A percentile compares a stretch with the other conserved stretches of the same genome.
These are phyloP conservation scores for Phaeosphaeriaceae sp. DNA, from an alignment of 2,329 filamentous ascomycete genomes.

Conservation along the genomic window DNA sequence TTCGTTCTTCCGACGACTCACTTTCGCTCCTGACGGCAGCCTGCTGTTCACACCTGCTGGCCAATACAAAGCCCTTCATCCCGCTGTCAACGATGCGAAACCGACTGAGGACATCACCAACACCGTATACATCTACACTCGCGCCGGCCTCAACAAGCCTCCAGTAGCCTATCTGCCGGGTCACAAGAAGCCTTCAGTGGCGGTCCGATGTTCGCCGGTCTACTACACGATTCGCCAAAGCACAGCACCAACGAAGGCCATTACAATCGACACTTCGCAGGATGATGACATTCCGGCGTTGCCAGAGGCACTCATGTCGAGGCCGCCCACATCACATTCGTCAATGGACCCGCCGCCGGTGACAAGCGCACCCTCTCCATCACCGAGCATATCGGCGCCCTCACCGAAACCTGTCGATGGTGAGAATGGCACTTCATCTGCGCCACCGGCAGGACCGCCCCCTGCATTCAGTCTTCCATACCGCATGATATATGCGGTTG, in stretches of 20 bases:
- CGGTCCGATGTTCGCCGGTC: constrained; percentile 90
- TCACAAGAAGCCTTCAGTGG: constrained; percentile 97
- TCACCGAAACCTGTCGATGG: constrained; percentile 61
- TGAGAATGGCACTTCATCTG: constrained; percentile 63
- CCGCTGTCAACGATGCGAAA: constrained; percentile 73
- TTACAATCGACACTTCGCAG: constrained; percentile 90
- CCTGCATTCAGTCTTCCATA: constrained; percentile 87
- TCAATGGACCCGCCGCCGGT: constrained; percentile 85
- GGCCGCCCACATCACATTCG: constrained; percentile 66
- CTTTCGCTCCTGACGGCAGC: constrained; percentile 95
- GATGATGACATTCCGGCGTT: constrained; percentile 85
- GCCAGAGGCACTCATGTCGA: constrained; percentile 77
- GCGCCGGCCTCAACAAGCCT: constrained; percentile 95
- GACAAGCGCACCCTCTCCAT: constrained; percentile 62
- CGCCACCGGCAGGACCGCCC: constrained; percentile 54
- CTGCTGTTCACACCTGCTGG: constrained; percentile 92
- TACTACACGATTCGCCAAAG: constrained; percentile 80
- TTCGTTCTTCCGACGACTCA: constrained; percentile 92
- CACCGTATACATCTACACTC: constrained; percentile 97
- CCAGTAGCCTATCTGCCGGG: constrained; percentile 94
- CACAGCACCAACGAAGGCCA: constrained; percentile 77
- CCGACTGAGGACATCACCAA: constrained; percentile 87
- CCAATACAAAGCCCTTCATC: constrained; percentile 85
- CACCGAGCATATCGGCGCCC: constrained; percentile 59
- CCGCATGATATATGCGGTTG: constrained; percentile 94